These are phyloP conservation scores for Halophytophthora batemanensis DNA, from an alignment of 352 stramenopile genomes.

Conservation along the genomic window DNA sequence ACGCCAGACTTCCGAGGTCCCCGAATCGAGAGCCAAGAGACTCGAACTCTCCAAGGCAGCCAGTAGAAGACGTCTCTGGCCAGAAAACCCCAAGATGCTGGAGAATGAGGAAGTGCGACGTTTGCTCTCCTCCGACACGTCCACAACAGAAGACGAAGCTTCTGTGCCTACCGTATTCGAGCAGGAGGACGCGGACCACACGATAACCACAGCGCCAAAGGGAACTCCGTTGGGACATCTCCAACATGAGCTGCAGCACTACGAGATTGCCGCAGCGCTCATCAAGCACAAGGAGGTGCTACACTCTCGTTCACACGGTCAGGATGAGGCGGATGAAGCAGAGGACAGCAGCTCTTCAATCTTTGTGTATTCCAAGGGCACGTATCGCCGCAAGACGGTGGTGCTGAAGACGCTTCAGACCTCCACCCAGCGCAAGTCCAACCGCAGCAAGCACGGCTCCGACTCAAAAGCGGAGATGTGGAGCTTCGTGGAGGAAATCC, in stretches of 20 bases:
- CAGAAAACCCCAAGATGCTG: conserved; percentile 10
- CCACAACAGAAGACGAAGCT: conserved; percentile 8
- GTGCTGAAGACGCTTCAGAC: conserved; percentile 18
- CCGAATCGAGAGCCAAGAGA: conserved; percentile 7
- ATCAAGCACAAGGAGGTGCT: conserved; percentile 9
- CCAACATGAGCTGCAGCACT: conserved; percentile 13
- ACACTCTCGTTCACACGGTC: background rate
- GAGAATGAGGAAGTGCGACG: conserved; percentile 18
- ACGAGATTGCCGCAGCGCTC: conserved; percentile 12
- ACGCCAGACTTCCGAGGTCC: conserved; percentile 9
- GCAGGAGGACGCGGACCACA: conserved; percentile 1
- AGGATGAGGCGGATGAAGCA: background rate
- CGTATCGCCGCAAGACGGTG: conserved; percentile 15
- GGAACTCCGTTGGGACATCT: conserved; percentile 10
- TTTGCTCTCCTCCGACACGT: conserved; percentile 19
- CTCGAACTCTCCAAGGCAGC: conserved; percentile 6
- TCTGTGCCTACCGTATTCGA: conserved; percentile 14
- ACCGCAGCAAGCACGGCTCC: background rate
- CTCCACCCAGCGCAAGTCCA: background rate
- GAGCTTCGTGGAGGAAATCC: conserved; percentile 25
- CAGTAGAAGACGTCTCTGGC: conserved; percentile 19
- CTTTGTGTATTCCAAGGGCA: conserved; percentile 28
- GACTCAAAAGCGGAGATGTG: conserved; percentile 5
- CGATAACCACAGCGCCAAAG: conserved; percentile 1
- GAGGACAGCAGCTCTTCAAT: conserved; percentile 6